A percentile compares a stretch with the other conserved stretches of the same genome.
Conservation (phyloP, 306 rosid genomes). For the Quercus engelmannii region DNA sequence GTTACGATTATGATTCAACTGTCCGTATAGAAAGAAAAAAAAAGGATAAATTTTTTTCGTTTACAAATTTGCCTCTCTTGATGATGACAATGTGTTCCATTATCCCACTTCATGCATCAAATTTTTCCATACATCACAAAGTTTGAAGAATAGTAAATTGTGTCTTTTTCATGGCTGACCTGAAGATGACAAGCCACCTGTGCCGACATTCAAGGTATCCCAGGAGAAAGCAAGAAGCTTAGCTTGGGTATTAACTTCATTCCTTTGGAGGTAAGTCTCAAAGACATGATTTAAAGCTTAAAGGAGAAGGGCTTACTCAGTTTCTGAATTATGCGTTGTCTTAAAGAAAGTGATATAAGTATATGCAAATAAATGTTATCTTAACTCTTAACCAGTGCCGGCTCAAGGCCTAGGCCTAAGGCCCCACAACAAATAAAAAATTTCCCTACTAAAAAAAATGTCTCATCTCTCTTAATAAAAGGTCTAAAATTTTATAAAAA, state of each 20-base stretch:
- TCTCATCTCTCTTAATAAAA: too few relatives aligned
- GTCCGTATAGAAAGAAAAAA: too few relatives aligned
- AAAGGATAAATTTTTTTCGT: too few relatives aligned
- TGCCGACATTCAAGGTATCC: conserved; percentile 14
- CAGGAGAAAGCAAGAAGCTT: conserved; percentile 11
- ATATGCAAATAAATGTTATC: too few relatives aligned
- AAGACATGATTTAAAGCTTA: conserved; percentile 19
- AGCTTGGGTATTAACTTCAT: conserved; percentile 17
- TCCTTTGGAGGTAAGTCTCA: conserved; percentile 20
- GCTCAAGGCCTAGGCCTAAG: too few relatives aligned
- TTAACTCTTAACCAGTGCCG: too few relatives aligned
- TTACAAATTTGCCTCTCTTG: too few relatives aligned
- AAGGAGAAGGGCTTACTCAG: conserved; percentile 23
- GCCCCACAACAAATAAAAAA: too few relatives aligned
- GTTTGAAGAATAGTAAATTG: not conserved
- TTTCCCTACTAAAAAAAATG: too few relatives aligned
- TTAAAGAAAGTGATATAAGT: too few relatives aligned
- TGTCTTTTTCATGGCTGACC: not conserved
- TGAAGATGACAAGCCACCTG: conserved; percentile 15
- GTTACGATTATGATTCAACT: not conserved
- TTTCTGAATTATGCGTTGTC: not conserved
- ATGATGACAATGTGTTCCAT: too few relatives aligned
- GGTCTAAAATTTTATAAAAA: too few relatives aligned
- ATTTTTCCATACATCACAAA: not conserved
- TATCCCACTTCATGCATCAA: not conserved